phyloP scores from a whole-genome alignment of 306 rosid species.

The Herpetospermum pedunculosum region DNA sequence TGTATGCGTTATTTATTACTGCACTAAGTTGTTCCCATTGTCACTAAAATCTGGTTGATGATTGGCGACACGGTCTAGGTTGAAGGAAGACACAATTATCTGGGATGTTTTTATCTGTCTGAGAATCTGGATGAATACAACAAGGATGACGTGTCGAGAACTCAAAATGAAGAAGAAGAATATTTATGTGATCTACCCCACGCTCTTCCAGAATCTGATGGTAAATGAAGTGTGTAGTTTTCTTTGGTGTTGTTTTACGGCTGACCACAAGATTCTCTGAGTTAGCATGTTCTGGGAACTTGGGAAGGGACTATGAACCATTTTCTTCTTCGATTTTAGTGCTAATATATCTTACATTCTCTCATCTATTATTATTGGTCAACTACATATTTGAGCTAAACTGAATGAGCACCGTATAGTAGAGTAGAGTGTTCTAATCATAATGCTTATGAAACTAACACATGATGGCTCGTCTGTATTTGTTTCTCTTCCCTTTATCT shows the following conservation, averaged over 20 bases:
- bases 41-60: not conserved
- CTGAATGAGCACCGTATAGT: not conserved
- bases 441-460: not conserved
- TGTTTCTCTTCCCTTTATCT: not conserved
- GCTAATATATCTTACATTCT: not conserved
- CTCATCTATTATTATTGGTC: not conserved
- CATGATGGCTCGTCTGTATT: not conserved
- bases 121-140: conserved; percentile 65
- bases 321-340: not conserved
- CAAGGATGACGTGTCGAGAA: conserved; percentile 33
- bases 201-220: conserved; percentile 44
- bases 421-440: not conserved
- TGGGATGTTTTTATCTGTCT: conserved; percentile 73
- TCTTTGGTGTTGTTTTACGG: not conserved
- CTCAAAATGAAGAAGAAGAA: conserved; percentile 35
- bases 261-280: not conserved
- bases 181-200: conserved; percentile 42
- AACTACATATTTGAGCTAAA: not conserved
- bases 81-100: conserved; percentile 45
- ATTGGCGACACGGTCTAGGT: conserved; percentile 45
- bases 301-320: not conserved
- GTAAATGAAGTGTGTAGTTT: conserved; percentile 38
- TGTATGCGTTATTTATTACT: not conserved
- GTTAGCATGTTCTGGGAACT: not conserved
- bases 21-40: not conserved